Conservation (phyloP, 306 rosid genomes). For the Lathyrus oleraceus region DNA sequence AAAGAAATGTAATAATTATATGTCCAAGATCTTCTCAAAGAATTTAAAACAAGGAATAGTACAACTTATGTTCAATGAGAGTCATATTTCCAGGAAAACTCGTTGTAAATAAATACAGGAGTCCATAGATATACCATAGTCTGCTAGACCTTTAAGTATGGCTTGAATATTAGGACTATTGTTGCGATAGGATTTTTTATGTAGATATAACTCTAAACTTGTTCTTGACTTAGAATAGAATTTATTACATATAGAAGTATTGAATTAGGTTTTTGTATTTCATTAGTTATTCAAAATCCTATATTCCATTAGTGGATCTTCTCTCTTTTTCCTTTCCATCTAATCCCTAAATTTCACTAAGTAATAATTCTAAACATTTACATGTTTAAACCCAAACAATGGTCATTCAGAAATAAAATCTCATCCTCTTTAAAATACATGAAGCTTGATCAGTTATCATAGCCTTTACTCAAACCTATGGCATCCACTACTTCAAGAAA, state of each 20-base stretch:
- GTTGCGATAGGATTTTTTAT: neutral
- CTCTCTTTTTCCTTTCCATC: neutral
- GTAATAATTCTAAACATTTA: neutral
- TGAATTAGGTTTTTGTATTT: neutral
- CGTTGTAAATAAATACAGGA: neutral
- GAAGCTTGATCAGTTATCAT: neutral
- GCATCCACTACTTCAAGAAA: too few relatives aligned
- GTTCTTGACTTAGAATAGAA: neutral
- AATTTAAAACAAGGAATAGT: neutral
- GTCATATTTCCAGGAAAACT: constrained; percentile 5
- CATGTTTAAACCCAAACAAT: neutral
- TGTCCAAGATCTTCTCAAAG: neutral
- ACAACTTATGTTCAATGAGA: neutral
- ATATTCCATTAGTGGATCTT: neutral
- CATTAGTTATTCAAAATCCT: neutral
- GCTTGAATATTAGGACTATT: constrained; percentile 4
- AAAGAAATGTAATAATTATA: neutral
- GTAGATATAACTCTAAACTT: neutral
- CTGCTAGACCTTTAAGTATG: neutral
- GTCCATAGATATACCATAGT: constrained; percentile 2
- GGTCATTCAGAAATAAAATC: neutral
- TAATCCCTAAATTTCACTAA: neutral
- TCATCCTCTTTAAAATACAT: neutral
- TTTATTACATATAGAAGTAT: neutral
- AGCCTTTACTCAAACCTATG: too few relatives aligned